Evolutionary conservation across 2,329 filamentous ascomycete genomes (phyloP), one percentile per base, ranked within the genome.

Genomic region (Neocucurbitaria cava): DNA sequence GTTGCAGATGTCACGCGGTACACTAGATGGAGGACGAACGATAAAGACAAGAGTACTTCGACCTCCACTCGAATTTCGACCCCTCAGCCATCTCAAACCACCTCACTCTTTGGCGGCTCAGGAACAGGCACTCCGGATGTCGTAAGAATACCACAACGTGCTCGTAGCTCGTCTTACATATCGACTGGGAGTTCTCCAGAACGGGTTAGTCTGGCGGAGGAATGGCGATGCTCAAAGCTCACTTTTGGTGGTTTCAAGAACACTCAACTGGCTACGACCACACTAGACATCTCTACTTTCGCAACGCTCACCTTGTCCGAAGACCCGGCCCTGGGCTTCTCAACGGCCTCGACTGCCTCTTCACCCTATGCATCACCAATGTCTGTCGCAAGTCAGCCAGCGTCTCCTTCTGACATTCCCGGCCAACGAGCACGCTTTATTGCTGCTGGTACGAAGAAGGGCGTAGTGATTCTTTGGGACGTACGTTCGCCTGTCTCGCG

Each of bases 381-480:
- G 61, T 84, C 76, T 38, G 77, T 76, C 69, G 81, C 72, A 69
- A 81, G 68, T 65, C 78, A 73, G 59, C 76, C 72, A 47, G 73
- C 69, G 49, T 80, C 66, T 52, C 69, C 77, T 20, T 69, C 77
- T 5, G 90, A 96, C 59, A 86, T 97, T 26, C 94, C 94, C 3
- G 95, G 95, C 5, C 89, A 92, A 54, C 86, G 93, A 58, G 89
- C 90, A 54, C 89, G 94, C 11, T 85, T 96, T 39, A 72, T 98
- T 33, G 91, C 90, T 17, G 78, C 92, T 42, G 95, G 95, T 17
- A 98, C 93, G 0, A 87, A 86, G 49, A 85, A 81, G 9, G 95
- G 95, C 0, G 81, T 81, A n/a, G 81, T 98, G 6, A 76, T 95
- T 7, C 76, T 96, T 1, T 99, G 93, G 92, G 90, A 99, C 69